Conservation (phyloP, 2,329 filamentous ascomycete genomes). For the Arthrobotrys pseudoclavata region DNA sequence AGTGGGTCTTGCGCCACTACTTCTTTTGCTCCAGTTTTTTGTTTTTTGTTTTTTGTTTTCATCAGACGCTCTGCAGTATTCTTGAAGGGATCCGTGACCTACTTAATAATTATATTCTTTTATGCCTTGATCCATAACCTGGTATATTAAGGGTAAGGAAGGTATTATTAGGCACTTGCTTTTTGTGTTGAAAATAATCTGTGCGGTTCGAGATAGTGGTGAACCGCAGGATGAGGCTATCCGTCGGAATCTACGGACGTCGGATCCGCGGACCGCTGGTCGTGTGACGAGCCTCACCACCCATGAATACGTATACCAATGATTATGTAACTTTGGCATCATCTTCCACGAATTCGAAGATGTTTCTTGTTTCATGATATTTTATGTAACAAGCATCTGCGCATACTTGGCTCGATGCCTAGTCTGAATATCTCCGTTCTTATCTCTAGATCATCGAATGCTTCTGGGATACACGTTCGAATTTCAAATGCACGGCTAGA, state of each 20-base stretch:
- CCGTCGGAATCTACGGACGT: constrained; percentile 48
- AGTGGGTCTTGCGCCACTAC: constrained; percentile 22
- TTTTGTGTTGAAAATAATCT: constrained; percentile 48
- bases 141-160: constrained; percentile 21
- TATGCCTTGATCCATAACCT: constrained; percentile 43
- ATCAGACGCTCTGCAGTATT: constrained; percentile 22
- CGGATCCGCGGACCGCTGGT: constrained; percentile 58
- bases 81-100: constrained; percentile 32
- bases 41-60: neutral
- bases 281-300: constrained; percentile 46
- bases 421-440: constrained; percentile 19
- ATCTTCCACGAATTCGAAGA: constrained; percentile 10
- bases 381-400: constrained; percentile 5
- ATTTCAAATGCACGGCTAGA: constrained; percentile 9
- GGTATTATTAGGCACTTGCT: constrained; percentile 13
- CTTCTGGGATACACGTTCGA: neutral
- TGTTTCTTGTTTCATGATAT: constrained; percentile 9
- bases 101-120: constrained; percentile 35
- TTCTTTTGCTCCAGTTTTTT: constrained; percentile 15
- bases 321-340: constrained; percentile 52
- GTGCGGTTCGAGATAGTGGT: constrained; percentile 37
- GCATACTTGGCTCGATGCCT: constrained; percentile 31
- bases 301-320: constrained; percentile 13
- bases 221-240: constrained; percentile 57
- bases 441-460: constrained; percentile 24